Evolutionary conservation across 306 rosid genomes (phyloP), one percentile per base, ranked within the genome.

Genomic region (Carpinus fangiana): DNA sequence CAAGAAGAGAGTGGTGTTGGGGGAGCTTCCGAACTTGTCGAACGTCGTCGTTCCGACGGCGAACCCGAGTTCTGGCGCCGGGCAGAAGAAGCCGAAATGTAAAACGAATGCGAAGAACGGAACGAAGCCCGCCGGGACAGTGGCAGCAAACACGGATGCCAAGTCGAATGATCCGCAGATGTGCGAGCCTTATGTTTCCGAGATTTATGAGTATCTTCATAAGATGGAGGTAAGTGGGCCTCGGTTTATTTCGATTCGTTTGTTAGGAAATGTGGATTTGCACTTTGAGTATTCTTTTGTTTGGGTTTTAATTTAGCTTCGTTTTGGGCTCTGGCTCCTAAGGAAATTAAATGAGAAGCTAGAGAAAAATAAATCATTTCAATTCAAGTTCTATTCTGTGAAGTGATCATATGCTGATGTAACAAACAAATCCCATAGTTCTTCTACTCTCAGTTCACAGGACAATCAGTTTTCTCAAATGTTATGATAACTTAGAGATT

Each of bases 201-300:
- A 93, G 68, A 88, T 95, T 52, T 90, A 87, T 70, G 87, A 84
- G 1, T 93, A 95, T 72, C 97, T 95, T 62, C 93, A 87, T 23
- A 36, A 17, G 1, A 34, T 93, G 79, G 99, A 95, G 98, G 99
- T 95, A 78, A 55, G 53, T 38, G 17, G 13, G 64, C 3, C 9
- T 1, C 72, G 9, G 12, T 38, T 66, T 38, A 18, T 36, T 66
- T 38, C 16, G 72, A 36, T 36, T 66, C 7, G 26, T 66, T 8
- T 9, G 7, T 17, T 36, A 45, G 46, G 6, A 7, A 31, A 8
- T 13, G 5, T 31, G 17, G 34, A 5, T 64, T 14, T 31, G 70
- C 31, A 23, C 26, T 14, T 62, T 52, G n/a, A 20, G 46, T 64
- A 3, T 31, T 23, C 20, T 3, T 34, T 41, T 38, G 12, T 14